These are phyloP conservation scores for Diospyros lotus DNA, from an alignment of 148 eudicot species.

Conservation along the genomic window DNA sequence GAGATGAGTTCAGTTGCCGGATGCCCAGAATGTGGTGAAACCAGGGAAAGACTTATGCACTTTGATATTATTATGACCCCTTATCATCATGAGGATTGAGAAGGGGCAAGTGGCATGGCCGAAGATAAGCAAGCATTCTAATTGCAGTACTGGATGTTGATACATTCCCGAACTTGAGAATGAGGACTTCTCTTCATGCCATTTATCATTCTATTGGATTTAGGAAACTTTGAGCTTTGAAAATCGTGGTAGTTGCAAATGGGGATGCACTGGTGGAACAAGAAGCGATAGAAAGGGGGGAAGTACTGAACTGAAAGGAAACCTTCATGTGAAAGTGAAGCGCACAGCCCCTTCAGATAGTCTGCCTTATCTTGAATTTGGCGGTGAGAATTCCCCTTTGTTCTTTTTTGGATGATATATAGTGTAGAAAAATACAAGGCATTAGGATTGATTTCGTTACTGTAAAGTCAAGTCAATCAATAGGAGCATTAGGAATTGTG, in stretches of 20 bases:
- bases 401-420: too few relatives aligned
- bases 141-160: neutral
- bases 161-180: conserved; percentile 1
- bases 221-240: neutral
- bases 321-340: too few relatives aligned
- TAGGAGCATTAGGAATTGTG: too few relatives aligned
- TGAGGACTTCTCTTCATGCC: neutral
- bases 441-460: too few relatives aligned
- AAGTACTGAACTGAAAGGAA: too few relatives aligned
- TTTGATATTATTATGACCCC: neutral
- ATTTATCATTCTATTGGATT: neutral
- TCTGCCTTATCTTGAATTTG: too few relatives aligned
- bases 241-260: neutral
- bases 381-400: too few relatives aligned
- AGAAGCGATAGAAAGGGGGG: too few relatives aligned
- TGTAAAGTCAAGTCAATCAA: too few relatives aligned
- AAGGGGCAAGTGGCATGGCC: neutral
- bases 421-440: too few relatives aligned
- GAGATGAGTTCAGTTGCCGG: neutral
- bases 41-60: neutral
- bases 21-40: neutral
- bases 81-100: neutral
- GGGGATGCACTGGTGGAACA: neutral
- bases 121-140: neutral
- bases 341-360: too few relatives aligned